Evolutionary conservation across 2,329 filamentous ascomycete genomes (phyloP).

Genomic region (Gaeumannomyces sp.): DNA sequence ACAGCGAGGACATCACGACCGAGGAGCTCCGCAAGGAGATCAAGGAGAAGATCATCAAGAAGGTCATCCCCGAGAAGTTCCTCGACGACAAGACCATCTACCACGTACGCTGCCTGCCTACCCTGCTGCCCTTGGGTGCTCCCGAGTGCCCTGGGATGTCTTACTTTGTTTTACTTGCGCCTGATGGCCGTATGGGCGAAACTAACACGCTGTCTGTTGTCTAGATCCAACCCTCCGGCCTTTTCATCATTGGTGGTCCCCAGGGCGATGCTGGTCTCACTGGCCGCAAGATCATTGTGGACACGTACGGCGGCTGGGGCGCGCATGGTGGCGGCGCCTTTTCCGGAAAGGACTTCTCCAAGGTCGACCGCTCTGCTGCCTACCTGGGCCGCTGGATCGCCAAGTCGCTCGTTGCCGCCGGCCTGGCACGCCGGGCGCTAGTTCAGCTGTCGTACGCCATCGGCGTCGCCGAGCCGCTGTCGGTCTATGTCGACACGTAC

Average conservation of each 20-base stretch:
- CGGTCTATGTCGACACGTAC: constrained; percentile 96
- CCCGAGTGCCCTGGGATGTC: constrained; percentile 13
- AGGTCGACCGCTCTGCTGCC: constrained; percentile 97
- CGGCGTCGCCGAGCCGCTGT: constrained; percentile 95
- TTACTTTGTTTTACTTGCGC: neutral
- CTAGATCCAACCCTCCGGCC: constrained; percentile 89
- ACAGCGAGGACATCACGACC: constrained; percentile 80
- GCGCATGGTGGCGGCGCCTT: constrained; percentile 99
- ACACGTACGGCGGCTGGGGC: constrained; percentile 99
- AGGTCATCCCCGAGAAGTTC: constrained; percentile 86
- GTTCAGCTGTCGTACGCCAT: constrained; percentile 99
- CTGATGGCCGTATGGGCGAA: constrained; percentile 1
- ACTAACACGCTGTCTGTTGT: constrained; percentile 24
- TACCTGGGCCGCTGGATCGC: constrained; percentile 98
- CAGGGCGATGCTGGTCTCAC: constrained; percentile 98
- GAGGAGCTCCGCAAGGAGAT: constrained; percentile 93
- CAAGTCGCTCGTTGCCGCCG: constrained; percentile 89
- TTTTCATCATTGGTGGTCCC: constrained; percentile 98
- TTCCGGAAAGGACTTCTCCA: constrained; percentile 99
- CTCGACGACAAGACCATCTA: constrained; percentile 91
- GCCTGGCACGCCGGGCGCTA: constrained; percentile 83
- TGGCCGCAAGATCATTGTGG: constrained; percentile 98
- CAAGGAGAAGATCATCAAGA: constrained; percentile 94
- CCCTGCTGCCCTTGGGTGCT: neutral
- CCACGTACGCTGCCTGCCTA: constrained; percentile 57